These are phyloP conservation scores for Cutaneotrichosporon mucoides DNA, from an alignment of 1,284 basidiomycete genomes.

Conservation along the genomic window DNA sequence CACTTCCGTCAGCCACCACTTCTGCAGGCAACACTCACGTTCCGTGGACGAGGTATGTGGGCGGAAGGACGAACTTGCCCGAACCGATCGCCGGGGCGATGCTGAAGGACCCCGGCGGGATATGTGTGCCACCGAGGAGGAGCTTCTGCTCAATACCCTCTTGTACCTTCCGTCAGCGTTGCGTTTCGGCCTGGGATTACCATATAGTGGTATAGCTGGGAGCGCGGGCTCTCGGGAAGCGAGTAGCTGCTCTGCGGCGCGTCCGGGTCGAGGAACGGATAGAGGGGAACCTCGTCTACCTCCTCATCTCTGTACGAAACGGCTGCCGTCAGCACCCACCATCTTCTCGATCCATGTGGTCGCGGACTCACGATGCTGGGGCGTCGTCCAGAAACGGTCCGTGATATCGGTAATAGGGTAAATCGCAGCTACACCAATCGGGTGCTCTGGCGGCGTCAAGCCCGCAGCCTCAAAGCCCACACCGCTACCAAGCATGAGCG, in stretches of 20 bases:
- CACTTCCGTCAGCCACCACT: background rate
- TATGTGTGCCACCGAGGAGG: conserved; percentile 1
- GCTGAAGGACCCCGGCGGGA: background rate
- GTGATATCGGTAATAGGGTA: conserved; percentile 17
- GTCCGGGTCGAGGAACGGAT: conserved; percentile 7
- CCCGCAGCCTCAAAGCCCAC: conserved; percentile 14
- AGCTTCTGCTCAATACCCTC: conserved; percentile 1
- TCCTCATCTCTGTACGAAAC: conserved; percentile 1
- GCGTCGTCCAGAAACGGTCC: conserved; percentile 13
- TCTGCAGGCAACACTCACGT: conserved; percentile 6
- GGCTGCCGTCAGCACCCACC: background rate
- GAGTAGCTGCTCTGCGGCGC: conserved; percentile 2
- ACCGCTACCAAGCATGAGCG: conserved; percentile 9
- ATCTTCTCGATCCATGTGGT: too few relatives aligned
- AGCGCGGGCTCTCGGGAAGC: background rate
- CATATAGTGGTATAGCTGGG: conserved; percentile 10
- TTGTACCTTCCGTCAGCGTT: background rate
- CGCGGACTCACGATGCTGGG: conserved; percentile 10
- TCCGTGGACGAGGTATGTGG: conserved; percentile 11
- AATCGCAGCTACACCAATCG: conserved; percentile 7
- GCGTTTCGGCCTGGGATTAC: background rate
- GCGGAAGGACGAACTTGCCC: conserved; percentile 9
- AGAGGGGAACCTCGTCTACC: conserved; percentile 1
- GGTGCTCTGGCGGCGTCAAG: conserved; percentile 4
- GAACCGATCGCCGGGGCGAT: conserved; percentile 3